A percentile compares a stretch with the other conserved stretches of the same genome.
Evolutionary conservation across 1,284 basidiomycete species (phyloP).

Genomic region (Ganoderma meredithae): DNA sequence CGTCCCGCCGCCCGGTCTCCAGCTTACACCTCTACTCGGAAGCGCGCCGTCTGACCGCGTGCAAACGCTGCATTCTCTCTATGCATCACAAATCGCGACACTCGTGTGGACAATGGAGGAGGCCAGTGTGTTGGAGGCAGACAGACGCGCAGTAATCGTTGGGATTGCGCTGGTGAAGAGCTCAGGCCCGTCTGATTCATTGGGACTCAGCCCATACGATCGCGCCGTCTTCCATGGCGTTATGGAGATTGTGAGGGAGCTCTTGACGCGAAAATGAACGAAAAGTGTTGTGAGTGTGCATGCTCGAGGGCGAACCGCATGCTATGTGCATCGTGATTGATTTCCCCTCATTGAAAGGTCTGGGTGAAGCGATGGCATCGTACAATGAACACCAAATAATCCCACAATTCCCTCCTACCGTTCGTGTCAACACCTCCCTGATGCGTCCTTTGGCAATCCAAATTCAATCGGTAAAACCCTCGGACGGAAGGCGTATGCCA

Average conservation of each 20-base stretch:
- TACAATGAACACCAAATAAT: not conserved
- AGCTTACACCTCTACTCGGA: constrained; percentile 82
- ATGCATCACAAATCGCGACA: constrained; percentile 86
- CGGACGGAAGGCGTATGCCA: too few relatives aligned
- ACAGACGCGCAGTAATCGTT: constrained; percentile 66
- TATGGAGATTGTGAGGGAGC: constrained; percentile 69
- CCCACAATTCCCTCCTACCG: too few relatives aligned
- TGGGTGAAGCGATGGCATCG: not conserved
- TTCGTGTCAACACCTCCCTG: not conserved
- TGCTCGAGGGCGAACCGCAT: not conserved
- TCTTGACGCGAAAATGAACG: constrained; percentile 31
- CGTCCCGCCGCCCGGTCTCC: constrained; percentile 73
- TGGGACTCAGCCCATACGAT: constrained; percentile 51
- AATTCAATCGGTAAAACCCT: too few relatives aligned
- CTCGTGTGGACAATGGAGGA: constrained; percentile 75
- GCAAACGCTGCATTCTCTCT: constrained; percentile 81
- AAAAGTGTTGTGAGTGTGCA: constrained; percentile 1
- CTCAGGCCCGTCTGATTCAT: constrained; percentile 43
- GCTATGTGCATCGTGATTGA: constrained; percentile 5
- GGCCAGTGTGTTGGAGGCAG: constrained; percentile 45
- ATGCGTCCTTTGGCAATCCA: not conserved
- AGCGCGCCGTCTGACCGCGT: constrained; percentile 66
- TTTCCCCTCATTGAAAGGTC: constrained; percentile 6
- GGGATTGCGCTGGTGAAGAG: constrained; percentile 68
- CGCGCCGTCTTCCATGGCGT: constrained; percentile 68